These are phyloP conservation scores for Puccinia polysora DNA, from an alignment of 1,284 basidiomycete genomes.

Conservation along the genomic window DNA sequence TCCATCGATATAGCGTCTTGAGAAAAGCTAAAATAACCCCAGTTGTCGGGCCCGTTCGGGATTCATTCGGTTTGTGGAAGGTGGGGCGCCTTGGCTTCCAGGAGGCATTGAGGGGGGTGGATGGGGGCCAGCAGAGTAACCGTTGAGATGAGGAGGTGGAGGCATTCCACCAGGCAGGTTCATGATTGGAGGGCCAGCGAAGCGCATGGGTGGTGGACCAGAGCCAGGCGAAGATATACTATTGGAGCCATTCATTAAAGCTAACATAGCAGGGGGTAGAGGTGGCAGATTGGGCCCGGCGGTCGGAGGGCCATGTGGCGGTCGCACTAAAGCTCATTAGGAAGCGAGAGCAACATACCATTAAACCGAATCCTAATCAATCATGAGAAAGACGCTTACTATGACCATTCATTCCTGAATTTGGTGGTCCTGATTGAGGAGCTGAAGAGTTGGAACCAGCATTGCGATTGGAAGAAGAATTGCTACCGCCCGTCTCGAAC, in stretches of 20 bases:
- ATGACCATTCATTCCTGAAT: constrained; percentile 23
- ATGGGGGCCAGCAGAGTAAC: constrained; percentile 7
- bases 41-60: constrained; percentile 35
- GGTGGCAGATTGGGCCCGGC: constrained; percentile 33
- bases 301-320: neutral
- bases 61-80: constrained; percentile 24
- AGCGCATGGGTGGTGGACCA: constrained; percentile 39
- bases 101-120: constrained; percentile 4
- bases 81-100: constrained; percentile 2
- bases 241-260: constrained; percentile 40
- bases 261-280: constrained; percentile 41
- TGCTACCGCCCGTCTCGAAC: constrained; percentile 63
- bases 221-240: constrained; percentile 16
- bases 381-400: neutral
- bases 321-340: constrained; percentile 16
- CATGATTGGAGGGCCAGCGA: constrained; percentile 36
- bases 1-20: neutral
- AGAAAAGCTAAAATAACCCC: constrained; percentile 14
- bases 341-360: neutral
- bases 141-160: constrained; percentile 2
- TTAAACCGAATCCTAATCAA: neutral
- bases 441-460: constrained; percentile 3
- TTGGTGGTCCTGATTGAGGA: constrained; percentile 15
- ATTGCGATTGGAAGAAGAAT: constrained; percentile 34
- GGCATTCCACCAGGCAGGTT: constrained; percentile 16